A percentile compares a stretch with the other conserved stretches of the same genome.
These are phyloP conservation scores for Pseudotulostoma volvatum DNA, from an alignment of 495 filamentous ascomycete genomes.

Conservation along the genomic window DNA sequence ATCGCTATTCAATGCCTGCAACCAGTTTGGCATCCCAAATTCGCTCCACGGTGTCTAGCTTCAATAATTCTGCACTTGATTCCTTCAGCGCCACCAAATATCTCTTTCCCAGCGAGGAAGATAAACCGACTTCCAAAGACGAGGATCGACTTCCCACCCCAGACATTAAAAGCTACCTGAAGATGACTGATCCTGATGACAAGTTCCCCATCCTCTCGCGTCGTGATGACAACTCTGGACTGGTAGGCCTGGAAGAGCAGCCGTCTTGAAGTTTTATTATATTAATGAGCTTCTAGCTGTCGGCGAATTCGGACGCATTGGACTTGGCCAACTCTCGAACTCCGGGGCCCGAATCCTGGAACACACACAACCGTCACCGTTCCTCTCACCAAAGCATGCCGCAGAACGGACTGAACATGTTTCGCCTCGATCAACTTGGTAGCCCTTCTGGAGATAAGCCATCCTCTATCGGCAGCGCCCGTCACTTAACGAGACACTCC, in stretches of 20 bases:
- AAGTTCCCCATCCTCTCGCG: slow-evolving; percentile 71
- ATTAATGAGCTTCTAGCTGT: slow-evolving; percentile 38
- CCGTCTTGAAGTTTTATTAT: slow-evolving; percentile 3
- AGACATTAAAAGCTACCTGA: slow-evolving; percentile 49
- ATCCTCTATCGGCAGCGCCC: slow-evolving; percentile 4
- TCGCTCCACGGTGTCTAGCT: slow-evolving; percentile 31
- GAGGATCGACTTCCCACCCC: slow-evolving; percentile 39
- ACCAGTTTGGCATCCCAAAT: slow-evolving; percentile 43
- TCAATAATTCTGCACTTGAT: slow-evolving; percentile 36
- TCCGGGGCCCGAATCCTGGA: slow-evolving; percentile 49
- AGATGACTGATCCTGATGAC: slow-evolving; percentile 60
- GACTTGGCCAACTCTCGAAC: slow-evolving; percentile 62
- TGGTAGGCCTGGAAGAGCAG: slow-evolving; percentile 38
- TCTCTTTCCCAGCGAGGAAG: slow-evolving; percentile 70
- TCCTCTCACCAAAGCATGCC: slow-evolving; percentile 68
- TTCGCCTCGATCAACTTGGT: slow-evolving; percentile 20
- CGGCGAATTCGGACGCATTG: slow-evolving; percentile 63
- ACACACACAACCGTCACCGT: slow-evolving; percentile 54
- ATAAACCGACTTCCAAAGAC: slow-evolving; percentile 31
- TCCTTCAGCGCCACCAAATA: slow-evolving; percentile 65
- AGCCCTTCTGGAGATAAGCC: slow-evolving; percentile 10
- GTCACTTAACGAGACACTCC: slow-evolving; percentile 32
- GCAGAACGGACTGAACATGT: slow-evolving; percentile 34
- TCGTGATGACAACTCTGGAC: slow-evolving; percentile 46
- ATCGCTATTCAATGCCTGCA: slow-evolving; percentile 83